Conservation (phyloP, 164 flowering plant genomes). For the Annona cherimola region DNA sequence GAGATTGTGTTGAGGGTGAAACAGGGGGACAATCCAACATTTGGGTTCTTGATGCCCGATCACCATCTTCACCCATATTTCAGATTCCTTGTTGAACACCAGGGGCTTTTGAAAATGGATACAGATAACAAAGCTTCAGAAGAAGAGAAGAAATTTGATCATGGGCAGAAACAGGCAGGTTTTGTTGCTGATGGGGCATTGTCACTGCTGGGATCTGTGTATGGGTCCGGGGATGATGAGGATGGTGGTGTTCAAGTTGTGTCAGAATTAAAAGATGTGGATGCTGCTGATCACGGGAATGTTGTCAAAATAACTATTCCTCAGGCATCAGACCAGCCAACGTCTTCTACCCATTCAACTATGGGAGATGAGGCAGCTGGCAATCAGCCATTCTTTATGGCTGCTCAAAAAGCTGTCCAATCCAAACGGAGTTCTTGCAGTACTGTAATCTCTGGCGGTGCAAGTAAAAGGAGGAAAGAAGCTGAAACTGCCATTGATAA, state of each 20-base stretch:
- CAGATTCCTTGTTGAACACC: constrained; percentile 84
- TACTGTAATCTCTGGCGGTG: constrained; percentile 26
- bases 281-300: constrained; percentile 16
- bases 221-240: constrained; percentile 88
- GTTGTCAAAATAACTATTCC: constrained; percentile 14
- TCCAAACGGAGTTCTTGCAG: constrained; percentile 28
- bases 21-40: constrained; percentile 93
- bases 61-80: constrained; percentile 88
- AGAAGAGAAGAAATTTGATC: constrained; percentile 25
- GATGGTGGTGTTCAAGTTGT: constrained; percentile 38
- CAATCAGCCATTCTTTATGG: constrained; percentile 18
- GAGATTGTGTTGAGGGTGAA: constrained; percentile 91
- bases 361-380: constrained; percentile 24
- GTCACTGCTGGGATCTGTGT: constrained; percentile 80
- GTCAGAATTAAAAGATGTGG: constrained; percentile 17
- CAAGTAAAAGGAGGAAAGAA: constrained; percentile 27
- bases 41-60: constrained; percentile 95
- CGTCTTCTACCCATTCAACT: constrained; percentile 10
- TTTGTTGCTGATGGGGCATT: constrained; percentile 52
- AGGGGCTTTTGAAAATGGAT: constrained; percentile 42
- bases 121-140: constrained; percentile 32
- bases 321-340: constrained; percentile 19
- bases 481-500: constrained; percentile 29
- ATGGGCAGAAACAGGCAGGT: constrained; percentile 24
- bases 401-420: constrained; percentile 28